Percentiles rank a stretch among this genome's conserved stretches.
phyloP scores from a whole-genome alignment of 2,329 filamentous ascomycete genomes.

The Neobulgaria alba region DNA sequence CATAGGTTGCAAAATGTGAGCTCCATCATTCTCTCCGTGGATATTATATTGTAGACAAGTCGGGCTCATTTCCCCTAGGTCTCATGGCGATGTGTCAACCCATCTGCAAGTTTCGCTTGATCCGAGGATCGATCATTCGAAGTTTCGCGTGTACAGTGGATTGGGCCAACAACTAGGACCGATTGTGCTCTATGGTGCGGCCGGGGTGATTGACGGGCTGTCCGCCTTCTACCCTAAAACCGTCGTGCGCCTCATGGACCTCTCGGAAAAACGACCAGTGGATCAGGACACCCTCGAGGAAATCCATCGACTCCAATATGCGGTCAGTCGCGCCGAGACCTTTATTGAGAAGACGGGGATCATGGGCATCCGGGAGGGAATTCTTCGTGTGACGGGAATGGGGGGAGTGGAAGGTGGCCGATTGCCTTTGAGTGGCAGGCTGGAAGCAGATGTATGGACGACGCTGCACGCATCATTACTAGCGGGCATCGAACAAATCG shows the following conservation, averaged over 20 bases:
- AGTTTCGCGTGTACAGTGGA: slow-evolving; percentile 52
- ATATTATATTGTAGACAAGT: too few relatives aligned
- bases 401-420: slow-evolving; percentile 49
- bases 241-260: slow-evolving; percentile 45
- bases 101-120: slow-evolving; percentile 50
- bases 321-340: slow-evolving; percentile 51
- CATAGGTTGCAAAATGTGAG: slow-evolving; percentile 58
- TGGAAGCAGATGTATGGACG: too few relatives aligned
- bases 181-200: slow-evolving; percentile 51
- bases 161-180: slow-evolving; percentile 55
- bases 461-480: too few relatives aligned
- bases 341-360: slow-evolving; percentile 48
- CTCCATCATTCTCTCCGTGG: too few relatives aligned
- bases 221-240: slow-evolving; percentile 54
- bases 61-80: too few relatives aligned
- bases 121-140: slow-evolving; percentile 46
- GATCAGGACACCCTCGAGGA: slow-evolving; percentile 39
- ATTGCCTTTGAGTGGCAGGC: slow-evolving; percentile 46
- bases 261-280: slow-evolving; percentile 31
- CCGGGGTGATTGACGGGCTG: slow-evolving; percentile 57
- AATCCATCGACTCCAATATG: slow-evolving; percentile 44
- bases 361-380: slow-evolving; percentile 55
- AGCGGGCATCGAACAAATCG: too few relatives aligned
- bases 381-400: slow-evolving; percentile 44
- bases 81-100: slow-evolving; percentile 53